Percentiles rank a stretch among this genome's conserved stretches.
These are phyloP conservation scores for Penicillium subrubescens DNA, from an alignment of 495 filamentous ascomycete genomes.

Conservation along the genomic window DNA sequence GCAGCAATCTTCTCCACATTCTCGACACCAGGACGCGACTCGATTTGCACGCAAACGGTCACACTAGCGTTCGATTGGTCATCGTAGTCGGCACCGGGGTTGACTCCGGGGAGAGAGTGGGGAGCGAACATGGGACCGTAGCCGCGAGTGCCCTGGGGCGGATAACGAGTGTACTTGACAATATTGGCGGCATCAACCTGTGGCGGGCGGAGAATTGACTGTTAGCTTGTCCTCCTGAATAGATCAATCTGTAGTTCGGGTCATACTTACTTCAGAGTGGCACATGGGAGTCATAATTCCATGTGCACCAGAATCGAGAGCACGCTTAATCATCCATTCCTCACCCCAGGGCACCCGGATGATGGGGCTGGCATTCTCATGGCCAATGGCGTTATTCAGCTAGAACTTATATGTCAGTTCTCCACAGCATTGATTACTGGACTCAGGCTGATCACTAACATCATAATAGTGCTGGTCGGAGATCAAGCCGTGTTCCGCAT, in stretches of 20 bases:
- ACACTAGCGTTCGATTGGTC: conserved; percentile 36
- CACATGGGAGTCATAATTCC: conserved; percentile 55
- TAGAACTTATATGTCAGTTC: conserved; percentile 12
- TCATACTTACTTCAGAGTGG: conserved; percentile 32
- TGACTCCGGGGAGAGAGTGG: conserved; percentile 41
- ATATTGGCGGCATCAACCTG: conserved; percentile 60
- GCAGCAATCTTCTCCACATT: conserved; percentile 53
- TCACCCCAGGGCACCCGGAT: conserved; percentile 67
- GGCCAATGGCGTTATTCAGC: conserved; percentile 57
- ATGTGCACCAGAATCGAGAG: conserved; percentile 69
- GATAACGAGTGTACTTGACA: conserved; percentile 66
- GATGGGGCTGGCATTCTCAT: conserved; percentile 66
- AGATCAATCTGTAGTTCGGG: no score
- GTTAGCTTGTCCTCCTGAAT: not conserved
- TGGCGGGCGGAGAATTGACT: no score
- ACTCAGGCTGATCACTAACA: conserved; percentile 13
- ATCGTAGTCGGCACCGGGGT: conserved; percentile 42
- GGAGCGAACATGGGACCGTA: conserved; percentile 65
- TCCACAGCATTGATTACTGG: not conserved
- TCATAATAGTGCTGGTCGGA: conserved; percentile 42
- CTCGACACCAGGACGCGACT: conserved; percentile 48
- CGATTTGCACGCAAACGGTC: conserved; percentile 49
- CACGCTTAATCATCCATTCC: conserved; percentile 75
- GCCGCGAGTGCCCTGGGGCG: conserved; percentile 62
- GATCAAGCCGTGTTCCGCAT: conserved; percentile 78